Evolutionary conservation across 441 rosid species (phyloP), one percentile per base, ranked within the genome.

Genomic region (Breynia disticha): DNA sequence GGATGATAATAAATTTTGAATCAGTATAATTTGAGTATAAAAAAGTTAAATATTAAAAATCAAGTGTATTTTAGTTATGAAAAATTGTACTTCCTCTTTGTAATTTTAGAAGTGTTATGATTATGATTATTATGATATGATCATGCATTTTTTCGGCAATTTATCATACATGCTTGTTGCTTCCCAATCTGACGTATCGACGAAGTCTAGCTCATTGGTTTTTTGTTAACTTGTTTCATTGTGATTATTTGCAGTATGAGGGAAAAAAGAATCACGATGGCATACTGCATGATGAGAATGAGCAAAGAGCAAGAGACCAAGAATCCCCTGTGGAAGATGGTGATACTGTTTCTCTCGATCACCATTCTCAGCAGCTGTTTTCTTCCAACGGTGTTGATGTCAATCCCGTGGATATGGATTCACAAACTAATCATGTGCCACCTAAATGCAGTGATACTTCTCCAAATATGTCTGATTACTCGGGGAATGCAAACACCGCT

Each of bases 371-470:
- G n/a, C 71, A 59, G 66, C 83, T 60, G 56, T 63, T 66, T 69
- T 64, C 81, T 70, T 72, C 78, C 32, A 60, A 64, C 59, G 66
- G 64, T 53, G 63, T 70, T 45, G 59, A 61, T 9, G 70, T 68
- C 47, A 64, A 70, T 60, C 70, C 55, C 21, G 38, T 59, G 21
- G 72, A 70, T 64, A 47, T 58, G 55, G 76, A 61, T 58, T 70
- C 69, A 60, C 71, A 67, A 67, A 67, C 67, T 68, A 69, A 75
- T 54, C 63, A 48, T 60, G 65, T 57, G 50, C 50, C 58, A 48
- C 57, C 80, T 57, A 72, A 77, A 52, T 66, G 77, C 53, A 78
- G 68, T 66, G 65, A 56, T 61, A 55, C 67, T 70, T 73, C 81
- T 47, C 72, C 72, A 15, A 59, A 55, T 64, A 60, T 60, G 47